Percentiles rank a stretch among this genome's conserved stretches.
phyloP scores from a whole-genome alignment of 169 alveolate genomes.

The Perkinsus chesapeaki region DNA sequence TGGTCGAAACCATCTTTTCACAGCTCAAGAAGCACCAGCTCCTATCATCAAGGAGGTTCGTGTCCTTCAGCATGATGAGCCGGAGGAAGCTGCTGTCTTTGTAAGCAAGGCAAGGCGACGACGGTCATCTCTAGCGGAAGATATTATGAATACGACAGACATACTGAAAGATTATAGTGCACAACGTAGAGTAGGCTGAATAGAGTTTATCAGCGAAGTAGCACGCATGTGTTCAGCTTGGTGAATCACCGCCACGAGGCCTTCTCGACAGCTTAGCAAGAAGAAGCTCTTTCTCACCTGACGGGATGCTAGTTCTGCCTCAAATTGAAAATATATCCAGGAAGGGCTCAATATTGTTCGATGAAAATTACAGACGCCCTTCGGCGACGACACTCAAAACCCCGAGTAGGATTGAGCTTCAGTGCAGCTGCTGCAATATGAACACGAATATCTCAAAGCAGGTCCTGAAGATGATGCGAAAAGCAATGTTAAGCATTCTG shows the following conservation, averaged over 20 bases:
- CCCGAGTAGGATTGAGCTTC: too few relatives aligned
- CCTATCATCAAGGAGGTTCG: neutral
- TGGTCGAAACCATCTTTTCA: too few relatives aligned
- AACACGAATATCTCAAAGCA: too few relatives aligned
- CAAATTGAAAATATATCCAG: too few relatives aligned
- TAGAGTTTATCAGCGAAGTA: neutral
- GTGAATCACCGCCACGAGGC: neutral
- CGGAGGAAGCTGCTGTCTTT: neutral
- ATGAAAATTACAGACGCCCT: too few relatives aligned
- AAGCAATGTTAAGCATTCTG: too few relatives aligned
- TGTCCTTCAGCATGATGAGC: neutral
- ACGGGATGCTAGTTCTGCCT: neutral
- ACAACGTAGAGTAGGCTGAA: neutral
- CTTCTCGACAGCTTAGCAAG: neutral
- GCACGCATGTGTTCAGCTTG: neutral
- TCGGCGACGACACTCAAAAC: too few relatives aligned
- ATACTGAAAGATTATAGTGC: neutral
- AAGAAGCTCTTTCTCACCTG: neutral
- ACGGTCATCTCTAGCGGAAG: neutral
- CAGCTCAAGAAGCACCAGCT: too few relatives aligned
- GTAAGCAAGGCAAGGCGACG: neutral
- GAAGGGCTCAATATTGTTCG: too few relatives aligned
- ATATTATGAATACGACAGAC: neutral
- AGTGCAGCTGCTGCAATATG: too few relatives aligned
- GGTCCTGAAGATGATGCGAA: too few relatives aligned